Conservation (phyloP, 768 basidiomycete species). For the Leccinum longicurvipes region DNA sequence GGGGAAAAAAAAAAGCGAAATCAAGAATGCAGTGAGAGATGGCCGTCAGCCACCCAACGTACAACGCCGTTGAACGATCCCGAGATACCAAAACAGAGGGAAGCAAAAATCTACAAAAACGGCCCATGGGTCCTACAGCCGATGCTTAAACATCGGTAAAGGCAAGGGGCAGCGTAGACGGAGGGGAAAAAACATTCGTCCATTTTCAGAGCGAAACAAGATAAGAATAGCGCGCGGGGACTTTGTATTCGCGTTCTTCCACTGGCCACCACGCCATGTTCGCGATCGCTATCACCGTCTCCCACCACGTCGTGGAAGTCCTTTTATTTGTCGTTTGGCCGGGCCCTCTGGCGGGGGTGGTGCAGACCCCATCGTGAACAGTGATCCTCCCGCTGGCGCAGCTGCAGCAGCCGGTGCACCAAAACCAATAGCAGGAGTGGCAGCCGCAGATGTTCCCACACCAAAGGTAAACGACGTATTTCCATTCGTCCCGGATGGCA, state of each 20-base stretch:
- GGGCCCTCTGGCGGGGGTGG: slow-evolving; percentile 38
- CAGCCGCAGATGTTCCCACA: slow-evolving; percentile 28
- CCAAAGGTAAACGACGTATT: slow-evolving; percentile 39
- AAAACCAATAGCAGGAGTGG: slow-evolving; percentile 40
- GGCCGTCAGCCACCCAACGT: slow-evolving; percentile 31
- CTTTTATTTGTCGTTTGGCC: slow-evolving; percentile 49
- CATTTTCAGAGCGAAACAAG: slow-evolving; percentile 12
- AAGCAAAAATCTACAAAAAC: slow-evolving; percentile 5
- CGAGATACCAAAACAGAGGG: slow-evolving; percentile 13
- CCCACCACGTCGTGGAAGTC: slow-evolving; percentile 45
- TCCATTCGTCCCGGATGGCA: slow-evolving; percentile 30
- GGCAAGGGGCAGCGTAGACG: slow-evolving; percentile 20
- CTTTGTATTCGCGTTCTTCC: slow-evolving; percentile 7
- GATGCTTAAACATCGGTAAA: slow-evolving; percentile 28
- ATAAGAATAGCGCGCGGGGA: slow-evolving; percentile 1
- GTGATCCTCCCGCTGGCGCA: slow-evolving; percentile 26
- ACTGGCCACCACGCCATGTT: slow-evolving; percentile 10
- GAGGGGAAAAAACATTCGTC: slow-evolving; percentile 6
- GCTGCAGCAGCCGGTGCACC: slow-evolving; percentile 36
- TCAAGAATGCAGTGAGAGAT: slow-evolving; percentile 11
- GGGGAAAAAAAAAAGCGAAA: slow-evolving; percentile 2
- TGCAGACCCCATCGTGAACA: slow-evolving; percentile 63
- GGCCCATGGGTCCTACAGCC: slow-evolving; percentile 5
- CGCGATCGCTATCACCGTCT: slow-evolving; percentile 21
- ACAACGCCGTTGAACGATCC: slow-evolving; percentile 18